These are phyloP conservation scores for Penicillium sp. DNA, from an alignment of 2,329 filamentous ascomycete genomes.

Conservation along the genomic window DNA sequence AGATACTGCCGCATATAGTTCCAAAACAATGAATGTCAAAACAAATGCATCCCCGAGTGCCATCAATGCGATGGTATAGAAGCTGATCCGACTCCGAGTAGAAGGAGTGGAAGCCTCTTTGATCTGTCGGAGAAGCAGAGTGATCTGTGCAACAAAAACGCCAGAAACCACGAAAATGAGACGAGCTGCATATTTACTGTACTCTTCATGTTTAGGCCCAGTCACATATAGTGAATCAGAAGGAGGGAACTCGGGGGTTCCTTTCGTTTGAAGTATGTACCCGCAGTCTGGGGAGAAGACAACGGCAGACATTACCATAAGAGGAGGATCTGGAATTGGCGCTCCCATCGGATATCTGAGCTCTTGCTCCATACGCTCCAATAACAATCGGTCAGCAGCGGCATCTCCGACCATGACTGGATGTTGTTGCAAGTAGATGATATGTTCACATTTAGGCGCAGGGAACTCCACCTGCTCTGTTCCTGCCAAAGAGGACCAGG, in stretches of 20 bases:
- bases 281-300: constrained; percentile 66
- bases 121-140: constrained; percentile 60
- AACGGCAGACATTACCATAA: constrained; percentile 58
- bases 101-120: constrained; percentile 64
- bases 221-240: constrained; percentile 52
- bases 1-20: constrained; percentile 55
- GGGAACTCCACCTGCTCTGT: constrained; percentile 49
- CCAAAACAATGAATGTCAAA: constrained; percentile 54
- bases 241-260: constrained; percentile 53
- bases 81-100: constrained; percentile 62
- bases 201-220: constrained; percentile 59
- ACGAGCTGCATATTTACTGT: constrained; percentile 51
- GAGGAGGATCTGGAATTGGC: constrained; percentile 50
- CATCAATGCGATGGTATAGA: constrained; percentile 62
- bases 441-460: constrained; percentile 79
- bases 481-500: constrained; percentile 71
- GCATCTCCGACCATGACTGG: constrained; percentile 35
- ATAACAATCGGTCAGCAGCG: constrained; percentile 33
- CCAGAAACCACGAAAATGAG: constrained; percentile 54
- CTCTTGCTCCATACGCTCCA: constrained; percentile 58
- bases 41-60: constrained; percentile 61
- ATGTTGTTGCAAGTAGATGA: constrained; percentile 74
- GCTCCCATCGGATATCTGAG: constrained; percentile 59
- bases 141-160: constrained; percentile 53
- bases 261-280: constrained; percentile 62